phyloP scores from a whole-genome alignment of 78 protist species.

The Monosiga brevicollis region DNA sequence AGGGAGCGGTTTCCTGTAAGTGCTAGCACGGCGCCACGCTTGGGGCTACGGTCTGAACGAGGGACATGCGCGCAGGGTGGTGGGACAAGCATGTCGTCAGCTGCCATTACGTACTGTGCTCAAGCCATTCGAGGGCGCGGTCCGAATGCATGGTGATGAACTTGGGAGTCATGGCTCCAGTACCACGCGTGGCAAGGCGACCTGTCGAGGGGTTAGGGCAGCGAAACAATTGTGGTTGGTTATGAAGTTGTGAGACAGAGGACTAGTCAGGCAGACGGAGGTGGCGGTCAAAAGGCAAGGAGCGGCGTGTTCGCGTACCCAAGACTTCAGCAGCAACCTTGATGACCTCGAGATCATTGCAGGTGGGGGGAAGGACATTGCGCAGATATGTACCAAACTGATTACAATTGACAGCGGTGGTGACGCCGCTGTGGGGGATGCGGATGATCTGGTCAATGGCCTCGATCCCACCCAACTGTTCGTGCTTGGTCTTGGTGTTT shows the following conservation, averaged over 20 bases:
- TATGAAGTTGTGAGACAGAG: slow-evolving; percentile 19
- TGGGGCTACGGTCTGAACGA: too few species aligned
- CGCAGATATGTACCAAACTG: slow-evolving; percentile 43
- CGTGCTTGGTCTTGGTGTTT: neutral
- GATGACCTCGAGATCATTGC: slow-evolving; percentile 10
- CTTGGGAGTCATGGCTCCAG: too few species aligned
- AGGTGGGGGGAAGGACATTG: slow-evolving; percentile 9
- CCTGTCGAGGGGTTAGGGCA: too few species aligned
- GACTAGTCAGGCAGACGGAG: neutral
- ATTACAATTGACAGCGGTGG: slow-evolving; percentile 6
- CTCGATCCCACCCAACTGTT: slow-evolving; percentile 21
- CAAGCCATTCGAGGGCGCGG: slow-evolving; percentile 39
- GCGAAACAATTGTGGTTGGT: too few species aligned
- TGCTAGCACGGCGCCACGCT: too few species aligned
- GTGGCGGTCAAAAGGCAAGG: neutral
- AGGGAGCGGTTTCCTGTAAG: too few species aligned
- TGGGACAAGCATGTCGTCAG: too few species aligned
- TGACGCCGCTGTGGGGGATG: neutral
- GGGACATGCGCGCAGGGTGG: too few species aligned
- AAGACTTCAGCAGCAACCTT: slow-evolving; percentile 20
- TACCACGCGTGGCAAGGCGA: too few species aligned
- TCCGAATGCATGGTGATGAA: too few species aligned
- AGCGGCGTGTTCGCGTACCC: too few species aligned
- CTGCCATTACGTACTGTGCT: too few species aligned
- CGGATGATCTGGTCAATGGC: neutral